Base-by-base conservation (phyloP, 495 filamentous ascomycete genomes). In the Letharia columbiana region DNA sequence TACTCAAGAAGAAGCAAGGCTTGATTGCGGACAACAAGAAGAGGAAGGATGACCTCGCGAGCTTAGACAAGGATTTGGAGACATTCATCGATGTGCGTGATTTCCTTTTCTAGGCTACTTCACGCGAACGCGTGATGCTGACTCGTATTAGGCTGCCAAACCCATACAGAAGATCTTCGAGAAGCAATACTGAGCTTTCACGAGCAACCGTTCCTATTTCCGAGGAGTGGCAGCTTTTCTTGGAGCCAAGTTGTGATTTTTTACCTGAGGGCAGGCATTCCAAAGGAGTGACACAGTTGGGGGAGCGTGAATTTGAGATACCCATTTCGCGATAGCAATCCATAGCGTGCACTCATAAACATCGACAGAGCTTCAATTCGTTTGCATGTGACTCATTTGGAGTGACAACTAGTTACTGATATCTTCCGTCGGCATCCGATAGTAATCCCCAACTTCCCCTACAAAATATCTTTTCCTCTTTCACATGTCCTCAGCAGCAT, bases 1-100 rank as follows among this genome's bases (percentile, higher is more conserved):
- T 97, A 37, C 77, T 96, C 63, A 93, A 91, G 80, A 86, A 88
- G 73, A 98, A 98, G 73, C 91, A 96, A 74, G 88, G 86, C 60
- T 80, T 98, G 64, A 95, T 95, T 64, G 87, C 90, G 9, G 92
- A 97, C 71, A 97, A 96, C 71, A 96, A 96, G 80, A 96, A 91
- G 77, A 82, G 92, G 61, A 93, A 94, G 75, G 92, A 97, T 63
- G 91, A 98, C 73, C 78, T 98, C 37, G 90, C 87, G 44, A 95
- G 86, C 68, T 79, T 97, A 45, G 92, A 96, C 71, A 86, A 89
- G 76, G 89, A 95, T 73, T 78, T 96, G 69, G 92, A 96, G 77
- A 90, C 90, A 71, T 96, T 96, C 71, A 90, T 96, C 69, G 90
- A 92, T 44, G 68, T 70, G 45, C 37, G 67, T 49, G 9, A 18